Base-by-base conservation (phyloP, 2,329 filamentous ascomycete genomes). In the Trichoderma oligosporum region DNA sequence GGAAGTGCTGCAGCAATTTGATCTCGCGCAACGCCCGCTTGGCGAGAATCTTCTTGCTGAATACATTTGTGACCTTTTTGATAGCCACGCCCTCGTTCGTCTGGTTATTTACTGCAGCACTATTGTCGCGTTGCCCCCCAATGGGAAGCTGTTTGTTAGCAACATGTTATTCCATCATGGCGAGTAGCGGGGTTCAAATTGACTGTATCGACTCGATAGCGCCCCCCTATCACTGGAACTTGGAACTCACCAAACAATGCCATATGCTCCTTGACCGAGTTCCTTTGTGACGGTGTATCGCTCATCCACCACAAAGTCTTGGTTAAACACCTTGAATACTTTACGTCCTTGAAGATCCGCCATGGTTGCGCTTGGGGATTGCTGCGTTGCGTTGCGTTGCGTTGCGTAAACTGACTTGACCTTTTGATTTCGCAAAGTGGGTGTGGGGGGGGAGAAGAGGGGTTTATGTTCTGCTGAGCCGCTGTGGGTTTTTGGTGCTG, bases 41-140 rank as follows among this genome's bases (percentile, higher is more conserved):
- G 68, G 94, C 94, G 65, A 99, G 82, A 66, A 99, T 99, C 85
- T 97, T 97, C 80, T 99, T 99, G 83, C 91, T 97, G 77, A 99
- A 99, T 68, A 99, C 93, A 88, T 99, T 99, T 79, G 94, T 99
- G 73, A 99, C 91, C 78, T 99, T 99, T 78, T 99, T 99, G 81
- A 99, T 94, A 68, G 94, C 94, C 62, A 99, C 92, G 38, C 93
- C 92, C 72, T 99, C 94, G 68, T 85, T 87, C 29, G 89, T 95
- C 73, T 91, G 85, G 71, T 85, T 87, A 80, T 97, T 97, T 64
- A 91, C 89, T 56, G 94, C 94, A 60, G 94, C 93, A 75, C 92
- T 96, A 71, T 33, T 55, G 46, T 48, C n/a, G 42, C 16, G 47
- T 59, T 56, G 60, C 33, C 20, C 47, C 47, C 24, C 38, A 39